phyloP scores from a whole-genome alignment of 495 filamentous ascomycete genomes.

The Aspergillus carlsbadensis region DNA sequence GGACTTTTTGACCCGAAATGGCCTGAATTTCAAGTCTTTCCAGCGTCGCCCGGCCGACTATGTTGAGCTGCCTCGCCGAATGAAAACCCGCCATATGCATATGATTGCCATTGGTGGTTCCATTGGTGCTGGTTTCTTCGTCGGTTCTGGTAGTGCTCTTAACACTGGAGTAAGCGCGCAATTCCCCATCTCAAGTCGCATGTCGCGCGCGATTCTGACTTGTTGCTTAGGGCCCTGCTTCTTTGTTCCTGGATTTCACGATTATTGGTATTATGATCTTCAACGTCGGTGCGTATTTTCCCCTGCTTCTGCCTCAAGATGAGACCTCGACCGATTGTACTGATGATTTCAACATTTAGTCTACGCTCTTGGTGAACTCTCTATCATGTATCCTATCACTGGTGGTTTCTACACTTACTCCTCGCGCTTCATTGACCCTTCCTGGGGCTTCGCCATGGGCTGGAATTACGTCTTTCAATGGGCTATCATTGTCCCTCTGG shows the following conservation, averaged over 20 bases:
- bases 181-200: no score
- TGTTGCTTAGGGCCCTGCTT: constrained; percentile 25
- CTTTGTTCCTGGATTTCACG: constrained; percentile 40
- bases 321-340: no score
- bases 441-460: constrained; percentile 54
- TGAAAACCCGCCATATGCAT: constrained; percentile 65
- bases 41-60: constrained; percentile 15
- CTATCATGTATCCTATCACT: constrained; percentile 67
- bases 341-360: constrained; percentile 36
- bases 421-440: constrained; percentile 54
- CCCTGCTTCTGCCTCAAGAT: no score
- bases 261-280: constrained; percentile 54
- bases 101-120: constrained; percentile 71
- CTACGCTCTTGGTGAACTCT: constrained; percentile 68
- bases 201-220: no score
- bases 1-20: constrained; percentile 49
- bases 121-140: constrained; percentile 55
- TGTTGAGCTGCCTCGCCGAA: constrained; percentile 32
- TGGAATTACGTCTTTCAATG: constrained; percentile 74
- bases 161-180: constrained; percentile 11
- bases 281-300: constrained; percentile 17
- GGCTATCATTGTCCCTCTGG: constrained; percentile 58
- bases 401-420: constrained; percentile 61
- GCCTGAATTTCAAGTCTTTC: constrained; percentile 51
- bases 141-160: constrained; percentile 47